Evolutionary conservation across 257 asterid genomes (phyloP).

Genomic region (Solanum chiquidenum): DNA sequence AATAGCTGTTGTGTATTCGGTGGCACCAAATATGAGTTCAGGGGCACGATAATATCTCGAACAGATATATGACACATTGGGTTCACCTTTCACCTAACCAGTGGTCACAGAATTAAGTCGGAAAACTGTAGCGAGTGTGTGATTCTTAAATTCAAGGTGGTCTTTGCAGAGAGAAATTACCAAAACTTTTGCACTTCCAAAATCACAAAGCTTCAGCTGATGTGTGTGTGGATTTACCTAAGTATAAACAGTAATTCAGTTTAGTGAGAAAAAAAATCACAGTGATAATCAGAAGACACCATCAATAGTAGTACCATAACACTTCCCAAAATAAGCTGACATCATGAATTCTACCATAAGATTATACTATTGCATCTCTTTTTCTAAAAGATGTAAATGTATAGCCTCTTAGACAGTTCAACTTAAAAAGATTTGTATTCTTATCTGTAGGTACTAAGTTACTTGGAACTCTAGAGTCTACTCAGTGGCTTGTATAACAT

Average conservation of each 20-base stretch:
- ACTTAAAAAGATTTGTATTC: neutral
- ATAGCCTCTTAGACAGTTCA: neutral
- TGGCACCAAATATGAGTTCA: conserved; percentile 97
- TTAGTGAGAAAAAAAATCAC: conserved; percentile 4
- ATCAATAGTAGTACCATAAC: neutral
- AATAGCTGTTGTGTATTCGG: conserved; percentile 92
- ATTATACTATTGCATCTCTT: neutral
- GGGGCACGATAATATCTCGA: conserved; percentile 99
- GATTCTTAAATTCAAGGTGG: neutral
- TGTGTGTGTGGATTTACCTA: conserved; percentile 99
- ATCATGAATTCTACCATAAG: neutral
- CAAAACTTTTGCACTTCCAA: conserved; percentile 98
- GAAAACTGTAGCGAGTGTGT: neutral
- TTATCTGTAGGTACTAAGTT: neutral
- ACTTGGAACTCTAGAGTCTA: neutral
- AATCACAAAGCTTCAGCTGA: conserved; percentile 89
- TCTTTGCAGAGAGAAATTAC: conserved; percentile 31
- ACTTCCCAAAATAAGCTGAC: neutral
- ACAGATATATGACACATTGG: conserved; percentile 91
- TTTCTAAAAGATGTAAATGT: neutral
- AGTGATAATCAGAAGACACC: neutral
- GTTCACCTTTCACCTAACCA: conserved; percentile 91
- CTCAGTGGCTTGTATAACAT: neutral
- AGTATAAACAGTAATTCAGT: conserved; percentile 19
- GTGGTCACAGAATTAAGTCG: conserved; percentile 4